Percentiles rank a stretch among this genome's conserved stretches.
These are phyloP conservation scores for Henningerozyma blattae DNA, from an alignment of 805 yeast species.

Conservation along the genomic window DNA sequence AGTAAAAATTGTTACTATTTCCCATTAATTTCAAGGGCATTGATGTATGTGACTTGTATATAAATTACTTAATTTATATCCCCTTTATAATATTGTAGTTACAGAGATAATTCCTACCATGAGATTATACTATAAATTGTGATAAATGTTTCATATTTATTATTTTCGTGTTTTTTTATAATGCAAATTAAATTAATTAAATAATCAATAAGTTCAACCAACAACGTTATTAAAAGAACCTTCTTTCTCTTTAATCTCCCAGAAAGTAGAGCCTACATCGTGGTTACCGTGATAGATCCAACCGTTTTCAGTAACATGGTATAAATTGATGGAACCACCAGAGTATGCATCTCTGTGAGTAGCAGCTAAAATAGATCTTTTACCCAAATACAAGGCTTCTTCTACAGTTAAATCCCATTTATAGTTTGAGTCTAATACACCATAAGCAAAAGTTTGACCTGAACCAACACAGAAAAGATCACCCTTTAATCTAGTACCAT, in stretches of 20 bases:
- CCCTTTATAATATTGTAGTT: too few species aligned
- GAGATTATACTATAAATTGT: too few species aligned
- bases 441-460: constrained; percentile 98
- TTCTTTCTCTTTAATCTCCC: constrained; percentile 83
- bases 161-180: too few species aligned
- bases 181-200: too few species aligned
- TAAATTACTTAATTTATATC: too few species aligned
- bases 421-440: constrained; percentile 89
- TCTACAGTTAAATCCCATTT: constrained; percentile 87
- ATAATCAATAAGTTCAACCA: constrained; percentile 12
- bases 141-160: too few species aligned
- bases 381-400: constrained; percentile 88
- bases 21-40: too few species aligned
- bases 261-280: constrained; percentile 82
- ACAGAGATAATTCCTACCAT: too few species aligned
- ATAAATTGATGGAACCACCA: constrained; percentile 91
- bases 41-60: too few species aligned
- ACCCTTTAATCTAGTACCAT: constrained; percentile 91
- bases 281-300: constrained; percentile 95
- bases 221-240: constrained; percentile 78
- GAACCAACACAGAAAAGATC: constrained; percentile 96
- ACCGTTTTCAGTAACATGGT: constrained; percentile 85
- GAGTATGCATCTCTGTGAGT: constrained; percentile 97
- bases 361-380: constrained; percentile 92
- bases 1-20: too few species aligned